Base-by-base conservation (phyloP, 768 basidiomycete genomes). In the Lentinus tigrinus region DNA sequence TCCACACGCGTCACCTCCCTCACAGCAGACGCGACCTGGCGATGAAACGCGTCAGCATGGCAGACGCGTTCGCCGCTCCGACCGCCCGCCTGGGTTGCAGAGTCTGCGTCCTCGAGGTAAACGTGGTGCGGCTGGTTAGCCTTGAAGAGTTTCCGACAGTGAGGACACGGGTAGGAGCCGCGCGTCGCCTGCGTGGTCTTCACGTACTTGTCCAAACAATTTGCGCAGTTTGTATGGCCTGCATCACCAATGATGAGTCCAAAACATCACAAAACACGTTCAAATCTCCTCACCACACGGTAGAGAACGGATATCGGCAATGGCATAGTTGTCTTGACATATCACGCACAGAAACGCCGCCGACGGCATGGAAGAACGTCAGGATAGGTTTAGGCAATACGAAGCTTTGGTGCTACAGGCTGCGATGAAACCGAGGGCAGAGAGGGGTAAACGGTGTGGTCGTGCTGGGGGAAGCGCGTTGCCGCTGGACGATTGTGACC, bases 291-390 rank as follows among this genome's bases (percentile, higher is more conserved):
- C n/a, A 58, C 57, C 57, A 17, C 57, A 58, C 39, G 57, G 57
- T 14, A 58, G 50, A 17, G 36, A 37, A 13, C 57, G 50, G 26
- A 58, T 38, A 2, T 40, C 24, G 11, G 46, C 34, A 19, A 47
- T 19, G 2, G 49, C n/a, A n/a, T 52, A 21, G 4, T 47, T 19
- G 37, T 58, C 57, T 21, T 58, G 57, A 37, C 57, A 58, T 37
- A 58, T 58, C 26, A 34, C 47, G 28, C 57, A 58, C 36, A 57
- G 34, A 37, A 47, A 52, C 24, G 11, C 31, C 1, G 31, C 6
- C 31, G 28, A 43, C 42, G 31, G 11, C 31, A 31, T 31, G 31
- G n/a, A n/a, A n/a, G n/a, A n/a, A n/a, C n/a, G n/a, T n/a, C n/a
- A n/a, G n/a, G n/a, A n/a, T n/a, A n/a, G n/a, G n/a, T n/a, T n/a